A percentile compares a stretch with the other conserved stretches of the same genome.
Conservation (phyloP, 805 yeast species). For the Brettanomyces bruxellensis region DNA sequence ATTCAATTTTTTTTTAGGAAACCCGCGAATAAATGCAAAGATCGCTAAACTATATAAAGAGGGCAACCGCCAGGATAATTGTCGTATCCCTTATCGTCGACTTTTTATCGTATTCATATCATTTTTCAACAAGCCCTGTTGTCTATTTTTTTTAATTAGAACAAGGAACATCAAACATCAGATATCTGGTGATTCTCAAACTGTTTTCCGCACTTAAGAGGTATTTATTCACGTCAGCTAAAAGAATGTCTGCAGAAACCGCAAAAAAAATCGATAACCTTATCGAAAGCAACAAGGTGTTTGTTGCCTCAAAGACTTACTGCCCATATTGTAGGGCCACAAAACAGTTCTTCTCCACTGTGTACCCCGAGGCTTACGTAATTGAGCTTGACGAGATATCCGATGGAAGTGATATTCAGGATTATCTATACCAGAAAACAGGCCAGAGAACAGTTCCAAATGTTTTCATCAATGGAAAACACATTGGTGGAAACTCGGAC, state of each 20-base stretch:
- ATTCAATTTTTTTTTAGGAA: too few species aligned
- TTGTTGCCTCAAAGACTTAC: slow-evolving; percentile 75
- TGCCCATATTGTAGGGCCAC: slow-evolving; percentile 58
- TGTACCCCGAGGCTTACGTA: slow-evolving; percentile 40
- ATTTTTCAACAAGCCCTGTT: too few species aligned
- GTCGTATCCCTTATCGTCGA: too few species aligned
- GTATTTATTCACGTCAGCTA: slow-evolving; percentile 21
- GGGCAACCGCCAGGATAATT: too few species aligned
- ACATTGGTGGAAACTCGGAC: slow-evolving; percentile 93
- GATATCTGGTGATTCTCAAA: slow-evolving; percentile 10
- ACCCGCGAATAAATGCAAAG: too few species aligned
- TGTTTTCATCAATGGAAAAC: slow-evolving; percentile 82
- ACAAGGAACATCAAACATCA: too few species aligned
- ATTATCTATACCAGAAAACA: slow-evolving; percentile 63
- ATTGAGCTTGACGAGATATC: slow-evolving; percentile 42
- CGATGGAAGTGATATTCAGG: slow-evolving; percentile 81
- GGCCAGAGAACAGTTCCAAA: slow-evolving; percentile 95
- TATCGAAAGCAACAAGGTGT: slow-evolving; percentile 57
- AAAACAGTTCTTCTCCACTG: slow-evolving; percentile 30
- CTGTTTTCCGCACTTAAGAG: slow-evolving; percentile 22
- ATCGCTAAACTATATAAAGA: too few species aligned
- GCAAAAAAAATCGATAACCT: slow-evolving; percentile 50
- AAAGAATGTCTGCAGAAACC: slow-evolving; percentile 53
- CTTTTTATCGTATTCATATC: too few species aligned
- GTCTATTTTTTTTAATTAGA: too few species aligned